Conservation (phyloP, 345 rosid species). For the Linum usitatissimum region DNA sequence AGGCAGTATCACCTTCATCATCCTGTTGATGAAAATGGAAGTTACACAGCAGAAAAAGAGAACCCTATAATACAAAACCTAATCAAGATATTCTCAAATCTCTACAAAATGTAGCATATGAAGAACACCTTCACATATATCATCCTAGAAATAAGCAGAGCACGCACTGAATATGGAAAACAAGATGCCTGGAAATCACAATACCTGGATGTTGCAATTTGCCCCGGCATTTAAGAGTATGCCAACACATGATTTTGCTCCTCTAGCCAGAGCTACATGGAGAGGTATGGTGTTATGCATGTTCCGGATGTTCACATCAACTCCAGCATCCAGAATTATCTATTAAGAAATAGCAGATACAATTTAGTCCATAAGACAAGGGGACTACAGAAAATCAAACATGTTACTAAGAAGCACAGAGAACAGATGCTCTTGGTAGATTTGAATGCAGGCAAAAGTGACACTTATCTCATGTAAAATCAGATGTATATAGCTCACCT, state of each 20-base stretch:
- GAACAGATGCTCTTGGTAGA: not conserved
- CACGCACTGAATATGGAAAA: not conserved
- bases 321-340: constrained; percentile 96
- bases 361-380: not conserved
- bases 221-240: constrained; percentile 81
- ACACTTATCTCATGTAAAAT: not conserved
- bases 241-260: constrained; percentile 80
- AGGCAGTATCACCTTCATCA: constrained; percentile 95
- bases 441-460: not conserved
- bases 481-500: constrained; percentile 34
- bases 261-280: constrained; percentile 91
- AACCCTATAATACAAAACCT: not conserved
- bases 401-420: not conserved
- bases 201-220: constrained; percentile 82
- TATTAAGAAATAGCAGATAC: constrained; percentile 16
- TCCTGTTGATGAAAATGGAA: constrained; percentile 35
- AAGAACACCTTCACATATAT: not conserved
- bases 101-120: not conserved
- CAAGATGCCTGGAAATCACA: not conserved
- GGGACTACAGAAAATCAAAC: not conserved
- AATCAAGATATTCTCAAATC: not conserved
- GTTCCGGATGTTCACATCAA: constrained; percentile 77
- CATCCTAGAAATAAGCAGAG: not conserved
- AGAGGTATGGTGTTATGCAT: constrained; percentile 83
- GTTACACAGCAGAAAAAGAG: not conserved